Evolutionary conservation across 306 rosid genomes (phyloP), one percentile per base, ranked within the genome.

Genomic region (Argentina anserina): DNA sequence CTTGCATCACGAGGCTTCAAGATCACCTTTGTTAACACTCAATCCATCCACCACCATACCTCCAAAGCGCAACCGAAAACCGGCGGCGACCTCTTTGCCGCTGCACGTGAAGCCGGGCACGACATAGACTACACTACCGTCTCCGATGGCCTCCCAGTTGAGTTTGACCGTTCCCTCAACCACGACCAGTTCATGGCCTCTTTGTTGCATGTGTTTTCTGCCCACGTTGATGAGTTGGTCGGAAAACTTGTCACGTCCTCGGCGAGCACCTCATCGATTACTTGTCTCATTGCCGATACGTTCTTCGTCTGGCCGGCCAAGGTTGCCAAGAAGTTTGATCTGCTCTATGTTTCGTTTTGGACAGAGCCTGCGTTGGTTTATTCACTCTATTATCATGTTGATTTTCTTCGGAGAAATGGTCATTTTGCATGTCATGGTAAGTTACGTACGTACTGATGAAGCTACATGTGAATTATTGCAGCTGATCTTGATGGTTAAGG

Each of bases 311-410:
- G 94, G 94, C 81, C 89, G 1, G 79, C 82, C 0, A 45, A 67
- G 40, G 46, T 86, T 4, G 85, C 89, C 12, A 76, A 75, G 78
- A 86, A 86, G 76, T 84, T 82, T 29, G 75, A 76, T 2, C 39
- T 84, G 6, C 64, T 72, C 14, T 82, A 42, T 43, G 84, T 77
- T 26, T 84, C 91, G 20, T 83, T 75, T 31, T 89, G 89, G 94
- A 89, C 94, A 0, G 89, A 89, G 25, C 84, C 91, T 26, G 85
- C 91, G 42, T 61, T 86, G 78, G 86, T 86, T 65, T 81, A 83
- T 58, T 62, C 84, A 11, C 77, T 89, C 3, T 89, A 86, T 77
- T 79, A 79, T 55, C 89, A 84, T 71, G 47, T 86, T 52, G 58
- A 83, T 72, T 86, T 84, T 47, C 85, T 89, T 1, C 71, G 58